Percentiles rank a stretch among this genome's conserved stretches.
phyloP scores from a whole-genome alignment of 78 protist species.

The Dictyostelium firmibasis region DNA sequence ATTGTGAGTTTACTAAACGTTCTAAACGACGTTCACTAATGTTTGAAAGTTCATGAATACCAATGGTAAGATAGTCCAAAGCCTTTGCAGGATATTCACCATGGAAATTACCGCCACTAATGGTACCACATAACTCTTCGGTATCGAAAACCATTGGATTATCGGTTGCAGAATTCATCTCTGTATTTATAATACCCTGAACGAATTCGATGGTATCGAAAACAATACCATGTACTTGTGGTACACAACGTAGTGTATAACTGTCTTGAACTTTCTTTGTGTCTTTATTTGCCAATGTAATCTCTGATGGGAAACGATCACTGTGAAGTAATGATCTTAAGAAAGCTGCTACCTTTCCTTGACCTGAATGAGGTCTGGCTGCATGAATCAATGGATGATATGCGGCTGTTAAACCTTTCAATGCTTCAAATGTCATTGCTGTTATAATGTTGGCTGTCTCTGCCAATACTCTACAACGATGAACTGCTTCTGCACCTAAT shows the following conservation, averaged over 20 bases:
- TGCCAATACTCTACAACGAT: conserved; percentile 20
- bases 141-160: conserved; percentile 94
- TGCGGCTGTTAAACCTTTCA: conserved; percentile 81
- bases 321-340: conserved; percentile 71
- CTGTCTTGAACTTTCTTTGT: conserved; percentile 94
- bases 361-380: conserved; percentile 91
- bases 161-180: conserved; percentile 95
- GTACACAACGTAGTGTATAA: conserved; percentile 94
- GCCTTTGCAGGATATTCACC: conserved; percentile 94
- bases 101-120: conserved; percentile 96
- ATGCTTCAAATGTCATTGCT: conserved; percentile 92
- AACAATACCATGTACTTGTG: conserved; percentile 92
- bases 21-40: conserved; percentile 92
- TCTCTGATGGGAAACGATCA: conserved; percentile 66
- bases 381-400: conserved; percentile 84
- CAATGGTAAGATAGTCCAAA: conserved; percentile 91
- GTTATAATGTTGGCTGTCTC: conserved; percentile 80
- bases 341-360: conserved; percentile 71
- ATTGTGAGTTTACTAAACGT: conserved; percentile 85
- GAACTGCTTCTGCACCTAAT: conserved; percentile 68
- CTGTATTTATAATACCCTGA: conserved; percentile 81
- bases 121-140: conserved; percentile 41
- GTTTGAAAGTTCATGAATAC: conserved; percentile 87
- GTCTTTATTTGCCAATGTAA: conserved; percentile 45
- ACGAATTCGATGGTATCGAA: conserved; percentile 89